Conservation (phyloP, 441 rosid genomes). For the Populus trichocarpa region DNA sequence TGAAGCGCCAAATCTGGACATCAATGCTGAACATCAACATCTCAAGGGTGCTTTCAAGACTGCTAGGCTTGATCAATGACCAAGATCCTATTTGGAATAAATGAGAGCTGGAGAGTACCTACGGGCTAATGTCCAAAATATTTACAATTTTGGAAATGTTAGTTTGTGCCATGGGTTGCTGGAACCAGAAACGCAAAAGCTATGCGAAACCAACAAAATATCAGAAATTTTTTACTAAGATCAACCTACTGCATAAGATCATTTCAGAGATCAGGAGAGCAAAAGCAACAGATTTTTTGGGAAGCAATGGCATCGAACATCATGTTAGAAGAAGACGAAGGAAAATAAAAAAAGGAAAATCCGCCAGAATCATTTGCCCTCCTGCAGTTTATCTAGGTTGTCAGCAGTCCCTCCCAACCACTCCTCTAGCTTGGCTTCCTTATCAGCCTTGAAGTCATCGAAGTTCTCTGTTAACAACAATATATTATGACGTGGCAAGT, state of each 20-base stretch:
- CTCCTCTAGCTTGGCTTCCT: constrained; percentile 77
- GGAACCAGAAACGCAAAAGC: not conserved
- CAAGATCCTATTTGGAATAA: too few relatives aligned
- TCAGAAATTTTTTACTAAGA: not conserved
- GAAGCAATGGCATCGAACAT: not conserved
- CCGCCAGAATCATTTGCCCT: constrained; percentile 14
- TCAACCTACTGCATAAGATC: constrained; percentile 4
- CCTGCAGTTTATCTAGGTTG: constrained; percentile 24
- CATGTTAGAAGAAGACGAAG: not conserved
- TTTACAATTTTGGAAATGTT: too few relatives aligned
- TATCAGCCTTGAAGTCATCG: constrained; percentile 69
- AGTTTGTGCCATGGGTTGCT: too few relatives aligned
- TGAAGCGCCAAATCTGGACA: too few relatives aligned
- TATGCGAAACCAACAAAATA: not conserved
- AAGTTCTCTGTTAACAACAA: constrained; percentile 34
- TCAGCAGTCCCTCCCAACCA: constrained; percentile 66
- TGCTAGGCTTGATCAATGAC: too few relatives aligned
- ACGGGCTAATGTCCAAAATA: too few relatives aligned
- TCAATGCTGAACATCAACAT: too few relatives aligned
- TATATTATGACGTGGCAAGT: constrained; percentile 3
- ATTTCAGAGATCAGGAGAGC: not conserved
- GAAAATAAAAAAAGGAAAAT: not conserved
- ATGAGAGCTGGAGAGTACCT: not conserved
- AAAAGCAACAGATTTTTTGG: constrained; percentile 28
- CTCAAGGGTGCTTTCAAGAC: too few relatives aligned